Evolutionary conservation across 1,139 yeast genomes (phyloP).

Genomic region (Kodamaea alishanica): DNA sequence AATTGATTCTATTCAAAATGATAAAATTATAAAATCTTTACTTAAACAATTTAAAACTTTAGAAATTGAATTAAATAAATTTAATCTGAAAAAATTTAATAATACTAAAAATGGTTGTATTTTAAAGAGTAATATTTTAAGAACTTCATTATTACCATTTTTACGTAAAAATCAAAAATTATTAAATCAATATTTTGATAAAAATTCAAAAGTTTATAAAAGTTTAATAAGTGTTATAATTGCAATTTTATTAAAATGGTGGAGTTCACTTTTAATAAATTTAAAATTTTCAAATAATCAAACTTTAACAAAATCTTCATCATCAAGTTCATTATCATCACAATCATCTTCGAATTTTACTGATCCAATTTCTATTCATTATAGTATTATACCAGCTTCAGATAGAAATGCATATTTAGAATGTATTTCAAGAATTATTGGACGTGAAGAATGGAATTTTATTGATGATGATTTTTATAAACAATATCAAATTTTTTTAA

Average conservation of each 20-base stretch:
- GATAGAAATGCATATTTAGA: conserved; percentile 75
- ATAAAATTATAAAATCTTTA: conserved; percentile 27
- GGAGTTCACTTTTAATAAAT: conserved; percentile 52
- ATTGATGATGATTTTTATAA: conserved; percentile 20
- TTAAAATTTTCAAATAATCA: conserved; percentile 6
- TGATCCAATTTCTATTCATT: conserved; percentile 3
- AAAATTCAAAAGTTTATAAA: conserved; percentile 25
- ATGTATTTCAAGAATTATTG: conserved; percentile 62
- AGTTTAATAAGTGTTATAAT: conserved; percentile 36
- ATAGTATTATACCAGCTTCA: conserved; percentile 19
- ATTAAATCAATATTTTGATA: conserved; percentile 23
- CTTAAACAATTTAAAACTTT: conserved; percentile 41
- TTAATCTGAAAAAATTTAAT: conserved; percentile 30
- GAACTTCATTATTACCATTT: conserved; percentile 66
- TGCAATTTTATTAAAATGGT: conserved; percentile 57
- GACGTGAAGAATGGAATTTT: conserved; percentile 60
- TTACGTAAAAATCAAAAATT: conserved; percentile 38
- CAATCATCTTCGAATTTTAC: conserved; percentile 2
- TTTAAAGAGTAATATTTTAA: conserved; percentile 59
- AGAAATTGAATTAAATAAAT: conserved; percentile 46
- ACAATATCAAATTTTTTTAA: conserved; percentile 35
- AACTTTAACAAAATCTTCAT: not conserved
- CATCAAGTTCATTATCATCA: not conserved
- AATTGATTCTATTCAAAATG: conserved; percentile 10
- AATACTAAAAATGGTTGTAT: conserved; percentile 43